Percentiles rank a stretch among this genome's conserved stretches.
Evolutionary conservation across 2,329 filamentous ascomycete species (phyloP).

Genomic region (Trichophyton verrucosum): DNA sequence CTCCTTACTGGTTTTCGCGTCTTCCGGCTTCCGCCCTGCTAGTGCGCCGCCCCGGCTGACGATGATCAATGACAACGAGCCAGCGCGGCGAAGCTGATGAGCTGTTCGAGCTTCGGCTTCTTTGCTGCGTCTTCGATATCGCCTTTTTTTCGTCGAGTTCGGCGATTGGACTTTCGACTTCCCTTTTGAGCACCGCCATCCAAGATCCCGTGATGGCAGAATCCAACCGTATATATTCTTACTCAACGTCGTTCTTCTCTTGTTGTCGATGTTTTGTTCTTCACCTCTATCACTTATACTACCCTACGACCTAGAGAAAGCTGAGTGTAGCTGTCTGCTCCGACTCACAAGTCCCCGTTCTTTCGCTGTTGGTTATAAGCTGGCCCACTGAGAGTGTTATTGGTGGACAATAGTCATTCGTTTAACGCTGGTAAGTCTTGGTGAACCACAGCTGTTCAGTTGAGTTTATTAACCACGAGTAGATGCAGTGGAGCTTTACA

Average conservation of each 20-base stretch:
- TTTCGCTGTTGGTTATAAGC: background rate
- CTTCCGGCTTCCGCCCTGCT: background rate
- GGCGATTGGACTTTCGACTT: slow-evolving; percentile 1
- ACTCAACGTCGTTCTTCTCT: background rate
- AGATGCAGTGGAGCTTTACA: background rate
- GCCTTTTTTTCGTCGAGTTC: background rate
- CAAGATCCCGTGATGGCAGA: background rate
- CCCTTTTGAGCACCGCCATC: background rate
- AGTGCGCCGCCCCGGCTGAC: background rate
- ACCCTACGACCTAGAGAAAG: background rate
- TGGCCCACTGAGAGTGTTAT: too few relatives aligned
- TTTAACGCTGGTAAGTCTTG: too few relatives aligned
- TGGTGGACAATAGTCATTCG: too few relatives aligned
- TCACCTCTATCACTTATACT: background rate
- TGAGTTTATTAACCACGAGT: background rate
- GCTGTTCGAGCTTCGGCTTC: background rate
- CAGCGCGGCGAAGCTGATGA: background rate
- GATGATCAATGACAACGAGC: background rate
- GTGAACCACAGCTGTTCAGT: background rate
- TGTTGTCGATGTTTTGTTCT: background rate
- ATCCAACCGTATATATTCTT: background rate
- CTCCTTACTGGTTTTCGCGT: background rate
- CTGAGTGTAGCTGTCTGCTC: background rate
- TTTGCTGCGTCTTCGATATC: background rate
- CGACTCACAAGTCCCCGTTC: background rate